Conservation (phyloP, 495 filamentous ascomycete genomes). For the Friedmanniomyces simplex region DNA sequence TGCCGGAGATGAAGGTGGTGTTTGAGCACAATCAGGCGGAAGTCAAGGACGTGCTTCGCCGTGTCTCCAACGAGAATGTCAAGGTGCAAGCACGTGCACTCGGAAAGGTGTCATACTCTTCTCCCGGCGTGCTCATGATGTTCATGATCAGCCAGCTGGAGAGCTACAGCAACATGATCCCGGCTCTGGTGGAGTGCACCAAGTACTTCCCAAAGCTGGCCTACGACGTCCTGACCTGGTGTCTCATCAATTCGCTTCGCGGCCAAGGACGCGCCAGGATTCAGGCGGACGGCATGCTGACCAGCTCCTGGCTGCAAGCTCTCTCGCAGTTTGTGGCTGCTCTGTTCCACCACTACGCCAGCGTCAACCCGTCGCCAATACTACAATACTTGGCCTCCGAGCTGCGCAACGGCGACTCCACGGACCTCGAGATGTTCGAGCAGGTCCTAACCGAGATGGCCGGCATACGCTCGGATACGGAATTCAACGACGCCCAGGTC, state of each 20-base stretch:
- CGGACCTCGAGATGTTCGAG: slow-evolving; percentile 78
- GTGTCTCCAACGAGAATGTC: slow-evolving; percentile 76
- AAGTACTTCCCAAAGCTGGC: slow-evolving; percentile 86
- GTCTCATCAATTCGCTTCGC: slow-evolving; percentile 67
- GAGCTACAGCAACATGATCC: slow-evolving; percentile 82
- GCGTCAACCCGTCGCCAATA: slow-evolving; percentile 76
- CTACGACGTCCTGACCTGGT: slow-evolving; percentile 88
- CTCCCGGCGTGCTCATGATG: slow-evolving; percentile 83
- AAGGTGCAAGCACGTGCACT: slow-evolving; percentile 71
- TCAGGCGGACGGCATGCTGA: slow-evolving; percentile 73
- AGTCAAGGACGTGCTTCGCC: slow-evolving; percentile 71
- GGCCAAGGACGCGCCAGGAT: slow-evolving; percentile 65
- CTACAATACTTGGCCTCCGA: slow-evolving; percentile 82
- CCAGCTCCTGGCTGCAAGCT: slow-evolving; percentile 80
- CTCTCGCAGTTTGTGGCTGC: slow-evolving; percentile 77
- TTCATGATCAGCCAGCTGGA: slow-evolving; percentile 81
- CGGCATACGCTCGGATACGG: slow-evolving; percentile 72
- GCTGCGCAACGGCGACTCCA: slow-evolving; percentile 66
- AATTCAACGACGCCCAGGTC: slow-evolving; percentile 78
- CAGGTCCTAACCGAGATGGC: slow-evolving; percentile 85
- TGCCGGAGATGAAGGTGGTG: slow-evolving; percentile 66
- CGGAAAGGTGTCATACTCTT: slow-evolving; percentile 76
- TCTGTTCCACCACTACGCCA: slow-evolving; percentile 68
- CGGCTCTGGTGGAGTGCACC: slow-evolving; percentile 84
- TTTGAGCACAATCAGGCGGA: slow-evolving; percentile 66